Evolutionary conservation across 2,329 filamentous ascomycete species (phyloP).

Genomic region (Cladophialophora exuberans): DNA sequence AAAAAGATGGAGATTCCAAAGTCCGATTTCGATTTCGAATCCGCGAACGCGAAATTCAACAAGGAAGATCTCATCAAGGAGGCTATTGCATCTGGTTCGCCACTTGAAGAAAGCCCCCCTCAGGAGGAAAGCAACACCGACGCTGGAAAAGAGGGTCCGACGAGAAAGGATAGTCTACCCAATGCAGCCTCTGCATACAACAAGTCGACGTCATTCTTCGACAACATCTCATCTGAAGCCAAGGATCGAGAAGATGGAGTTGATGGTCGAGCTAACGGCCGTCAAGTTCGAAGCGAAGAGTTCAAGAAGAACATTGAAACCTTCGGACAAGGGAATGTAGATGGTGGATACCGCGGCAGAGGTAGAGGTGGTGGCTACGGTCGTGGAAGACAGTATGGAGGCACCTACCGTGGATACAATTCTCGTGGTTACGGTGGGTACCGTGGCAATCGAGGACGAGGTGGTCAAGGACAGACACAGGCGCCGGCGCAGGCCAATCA

Average conservation of each 20-base stretch:
- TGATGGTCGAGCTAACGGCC: slow-evolving; percentile 70
- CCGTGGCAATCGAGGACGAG: slow-evolving; percentile 29
- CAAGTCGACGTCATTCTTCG: slow-evolving; percentile 89
- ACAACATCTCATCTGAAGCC: slow-evolving; percentile 94
- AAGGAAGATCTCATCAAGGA: slow-evolving; percentile 87
- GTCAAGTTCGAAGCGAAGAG: slow-evolving; percentile 89
- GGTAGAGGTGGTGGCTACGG: slow-evolving; percentile 72
- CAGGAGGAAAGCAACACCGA: slow-evolving; percentile 37
- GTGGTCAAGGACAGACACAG: slow-evolving; percentile 23
- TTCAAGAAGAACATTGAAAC: slow-evolving; percentile 97
- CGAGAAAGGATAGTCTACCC: slow-evolving; percentile 30
- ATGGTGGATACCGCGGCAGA: slow-evolving; percentile 78
- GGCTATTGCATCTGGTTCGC: slow-evolving; percentile 77
- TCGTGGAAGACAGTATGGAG: slow-evolving; percentile 54
- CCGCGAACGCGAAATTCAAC: slow-evolving; percentile 85
- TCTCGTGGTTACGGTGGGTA: slow-evolving; percentile 27
- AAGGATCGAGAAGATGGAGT: slow-evolving; percentile 80
- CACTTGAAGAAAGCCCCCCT: slow-evolving; percentile 57
- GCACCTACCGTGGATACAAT: slow-evolving; percentile 50
- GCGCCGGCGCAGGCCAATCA: slow-evolving; percentile 12
- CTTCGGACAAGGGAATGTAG: slow-evolving; percentile 94
- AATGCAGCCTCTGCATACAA: slow-evolving; percentile 68
- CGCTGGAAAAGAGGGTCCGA: slow-evolving; percentile 40
- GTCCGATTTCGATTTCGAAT: slow-evolving; percentile 90
- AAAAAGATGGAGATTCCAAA: slow-evolving; percentile 83